Evolutionary conservation across 345 rosid genomes (phyloP), one percentile per base, ranked within the genome.

Genomic region (Geranium rotundifolium): DNA sequence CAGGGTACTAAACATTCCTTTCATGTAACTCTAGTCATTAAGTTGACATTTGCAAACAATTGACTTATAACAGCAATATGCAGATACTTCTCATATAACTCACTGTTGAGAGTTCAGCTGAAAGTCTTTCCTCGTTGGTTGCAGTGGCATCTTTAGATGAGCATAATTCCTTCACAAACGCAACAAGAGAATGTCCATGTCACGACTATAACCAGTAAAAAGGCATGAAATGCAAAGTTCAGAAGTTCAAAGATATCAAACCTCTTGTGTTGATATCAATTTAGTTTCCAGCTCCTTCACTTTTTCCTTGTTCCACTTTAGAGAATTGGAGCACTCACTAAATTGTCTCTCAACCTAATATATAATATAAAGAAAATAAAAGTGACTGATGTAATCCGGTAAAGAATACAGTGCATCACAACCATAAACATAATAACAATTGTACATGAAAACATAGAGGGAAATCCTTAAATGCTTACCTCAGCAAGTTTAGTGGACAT

Each of bases 91-190:
- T 29, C 50, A 29, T 1, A 57, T 17, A 62, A 79, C 96, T 80
- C 81, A 92, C 99, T 4, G 95, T 93, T 30, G 81, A 73, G 58
- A 93, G 80, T 72, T 93, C 99, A 67, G 89, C 89, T 72, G 74
- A 77, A 66, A 75, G 70, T 59, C 73, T 81, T 73, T 88, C 89
- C 71, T 90, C 97, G 71, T 77, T 83, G 69, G 84, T 76, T 30
- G 88, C 76, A 49, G 89, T 87, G 65, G 84, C 71, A 58, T 85
- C 90, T 71, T 84, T 90, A 39, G 83, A 75, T 16, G 83, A 83
- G 79, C 77, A 73, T 57, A 82, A 76, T 58, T 93, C 99, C 99
- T 92, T 71, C 60, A 56, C 6, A 14, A 15, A 14, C 19, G 70
- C 29, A 76, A 41, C 4, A 58, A 74, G 80, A 50, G 37, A 67